Conservation (phyloP, 306 rosid genomes). For the Medicago ruthenica region DNA sequence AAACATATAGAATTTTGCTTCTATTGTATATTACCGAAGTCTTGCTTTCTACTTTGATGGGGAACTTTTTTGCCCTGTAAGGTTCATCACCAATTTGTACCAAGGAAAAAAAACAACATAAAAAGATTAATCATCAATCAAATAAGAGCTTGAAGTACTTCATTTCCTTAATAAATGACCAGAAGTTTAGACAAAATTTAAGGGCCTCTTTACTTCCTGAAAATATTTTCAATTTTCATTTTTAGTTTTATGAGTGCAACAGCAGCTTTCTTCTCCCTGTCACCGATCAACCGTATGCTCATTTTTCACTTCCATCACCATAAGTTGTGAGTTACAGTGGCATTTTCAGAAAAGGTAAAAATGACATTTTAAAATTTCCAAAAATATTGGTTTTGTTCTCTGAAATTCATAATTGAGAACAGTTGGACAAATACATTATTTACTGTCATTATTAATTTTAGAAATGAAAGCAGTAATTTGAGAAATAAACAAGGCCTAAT, state of each 20-base stretch:
- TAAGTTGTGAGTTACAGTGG: neutral
- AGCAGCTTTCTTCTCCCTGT: neutral
- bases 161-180: conserved; percentile 27
- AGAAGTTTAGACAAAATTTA: neutral
- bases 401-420: neutral
- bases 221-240: neutral
- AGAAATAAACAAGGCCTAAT: neutral
- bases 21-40: conserved; percentile 62
- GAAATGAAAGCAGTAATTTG: neutral
- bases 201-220: neutral
- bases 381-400: neutral
- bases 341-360: neutral
- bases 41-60: conserved; percentile 86
- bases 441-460: neutral
- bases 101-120: no score
- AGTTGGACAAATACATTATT: neutral
- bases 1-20: conserved; percentile 69
- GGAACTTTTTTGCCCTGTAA: conserved; percentile 86
- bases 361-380: neutral
- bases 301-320: conserved; percentile 1
- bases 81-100: conserved; percentile 40
- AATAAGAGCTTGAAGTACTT: conserved; percentile 40
- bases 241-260: neutral
- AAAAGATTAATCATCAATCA: conserved; percentile 39
- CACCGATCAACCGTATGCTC: neutral